These are phyloP conservation scores for Arthrinium phaeospermum DNA, from an alignment of 2,329 filamentous ascomycete genomes.

Conservation along the genomic window DNA sequence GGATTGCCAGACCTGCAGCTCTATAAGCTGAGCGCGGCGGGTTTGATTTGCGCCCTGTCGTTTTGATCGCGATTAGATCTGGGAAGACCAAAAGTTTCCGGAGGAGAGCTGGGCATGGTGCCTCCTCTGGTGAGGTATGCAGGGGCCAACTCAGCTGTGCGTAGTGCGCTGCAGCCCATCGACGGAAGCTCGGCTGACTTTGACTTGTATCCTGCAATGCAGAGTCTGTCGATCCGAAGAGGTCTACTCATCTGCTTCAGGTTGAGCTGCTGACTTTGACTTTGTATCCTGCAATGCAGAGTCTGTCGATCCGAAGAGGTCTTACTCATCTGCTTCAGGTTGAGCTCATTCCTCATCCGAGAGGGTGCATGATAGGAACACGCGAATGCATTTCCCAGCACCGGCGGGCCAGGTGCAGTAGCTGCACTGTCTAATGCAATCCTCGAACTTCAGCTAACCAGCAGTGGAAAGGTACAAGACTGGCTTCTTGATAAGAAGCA, in stretches of 20 bases:
- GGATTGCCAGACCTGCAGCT: not conserved
- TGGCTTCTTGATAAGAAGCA: not conserved
- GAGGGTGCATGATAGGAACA: not conserved
- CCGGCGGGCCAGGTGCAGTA: not conserved
- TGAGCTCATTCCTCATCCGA: not conserved
- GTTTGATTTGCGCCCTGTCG: not conserved
- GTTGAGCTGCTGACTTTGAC: not conserved
- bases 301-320: not conserved
- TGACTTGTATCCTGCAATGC: not conserved
- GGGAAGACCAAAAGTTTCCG: not conserved
- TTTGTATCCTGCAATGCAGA: not conserved
- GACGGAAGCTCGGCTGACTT: not conserved
- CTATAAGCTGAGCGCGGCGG: not conserved
- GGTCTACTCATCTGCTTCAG: not conserved
- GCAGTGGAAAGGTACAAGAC: not conserved
- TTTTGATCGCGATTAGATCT: not conserved
- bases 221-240: not conserved
- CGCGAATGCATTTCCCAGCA: not conserved
- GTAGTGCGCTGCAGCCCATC: not conserved
- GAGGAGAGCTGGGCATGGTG: not conserved
- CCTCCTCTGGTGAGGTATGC: not conserved
- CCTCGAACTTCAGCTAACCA: not conserved
- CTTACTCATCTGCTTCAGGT: not conserved
- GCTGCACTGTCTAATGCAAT: not conserved
- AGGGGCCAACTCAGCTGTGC: constrained; percentile 1